Evolutionary conservation across 1,284 basidiomycete species (phyloP).

Genomic region (Ustilago bromivora): DNA sequence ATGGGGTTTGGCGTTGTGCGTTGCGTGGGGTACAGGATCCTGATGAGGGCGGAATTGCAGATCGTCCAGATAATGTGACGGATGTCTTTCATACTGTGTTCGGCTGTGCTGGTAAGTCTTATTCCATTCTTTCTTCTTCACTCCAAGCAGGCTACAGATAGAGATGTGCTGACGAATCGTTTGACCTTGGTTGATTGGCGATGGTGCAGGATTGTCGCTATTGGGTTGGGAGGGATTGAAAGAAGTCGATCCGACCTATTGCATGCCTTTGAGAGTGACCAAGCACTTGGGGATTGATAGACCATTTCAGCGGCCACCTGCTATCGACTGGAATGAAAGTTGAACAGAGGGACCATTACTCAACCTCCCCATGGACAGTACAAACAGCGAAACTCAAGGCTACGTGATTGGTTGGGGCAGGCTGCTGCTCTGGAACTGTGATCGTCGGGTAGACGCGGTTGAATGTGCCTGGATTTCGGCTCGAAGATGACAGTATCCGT

Average conservation of each 20-base stretch:
- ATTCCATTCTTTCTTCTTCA: not conserved
- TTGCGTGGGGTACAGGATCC: constrained; percentile 76
- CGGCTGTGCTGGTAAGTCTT: constrained; percentile 82
- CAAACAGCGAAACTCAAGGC: too few species aligned
- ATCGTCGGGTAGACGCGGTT: too few species aligned
- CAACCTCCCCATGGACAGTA: too few species aligned
- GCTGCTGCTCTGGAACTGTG: not conserved
- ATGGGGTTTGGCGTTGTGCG: not conserved
- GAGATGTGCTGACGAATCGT: not conserved
- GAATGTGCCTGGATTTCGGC: too few species aligned
- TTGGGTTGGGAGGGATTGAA: constrained; percentile 86
- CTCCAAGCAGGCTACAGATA: not conserved
- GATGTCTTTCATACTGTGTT: constrained; percentile 98
- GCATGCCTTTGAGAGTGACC: constrained; percentile 87
- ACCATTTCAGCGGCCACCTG: constrained; percentile 43
- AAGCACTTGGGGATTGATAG: constrained; percentile 51
- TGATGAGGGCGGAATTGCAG: constrained; percentile 92
- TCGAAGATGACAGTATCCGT: not conserved
- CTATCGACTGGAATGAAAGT: constrained; percentile 23
- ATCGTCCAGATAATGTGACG: constrained; percentile 89
- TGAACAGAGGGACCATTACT: not conserved
- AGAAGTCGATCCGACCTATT: constrained; percentile 92
- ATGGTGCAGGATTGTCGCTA: constrained; percentile 80
- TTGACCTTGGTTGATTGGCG: not conserved
- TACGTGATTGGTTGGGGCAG: too few species aligned